Base-by-base conservation (phyloP, 2,329 filamentous ascomycete genomes). In the Alternaria arbusti region DNA sequence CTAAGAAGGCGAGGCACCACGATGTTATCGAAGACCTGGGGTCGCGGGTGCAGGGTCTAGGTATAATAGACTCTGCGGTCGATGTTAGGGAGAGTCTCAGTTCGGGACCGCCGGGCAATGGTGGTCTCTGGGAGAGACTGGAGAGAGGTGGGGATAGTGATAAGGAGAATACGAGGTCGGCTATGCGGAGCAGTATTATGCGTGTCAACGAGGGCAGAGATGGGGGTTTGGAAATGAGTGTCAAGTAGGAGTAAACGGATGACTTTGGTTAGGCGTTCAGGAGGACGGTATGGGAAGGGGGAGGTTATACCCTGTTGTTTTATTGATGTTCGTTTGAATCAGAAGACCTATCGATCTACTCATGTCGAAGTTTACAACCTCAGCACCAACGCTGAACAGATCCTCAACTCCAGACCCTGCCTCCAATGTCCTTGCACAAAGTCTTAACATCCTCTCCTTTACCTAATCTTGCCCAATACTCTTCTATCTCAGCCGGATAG, bases 11-110 rank as follows among this genome's bases (percentile, higher is more conserved):
- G 52, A 66, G 15, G 47, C 54, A n/a, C 51, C 64, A 23, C 57
- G 49, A 59, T 28, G 26, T 46, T 4, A 23, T 78, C 2, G 66
- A 70, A 0, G 72, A 75, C 2, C 59, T 78, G 2, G 74, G 73
- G n/a, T 56, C 69, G 4, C 66, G 67, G 8, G 72, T 78, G 0
- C 75, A 73, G 36, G 73, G 76, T 1, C 58, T 79, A 4, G 76
- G 76, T 6, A 78, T 78, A 17, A 67, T 73, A 40, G 76, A 78
- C 26, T 70, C 71, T 4, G 71, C 70, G 11, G 65, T 74, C 22
- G 68, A 73, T 45, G 70, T 75, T 12, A 44, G 60, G 8, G 49
- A 54, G 7, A 26, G 20, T 25, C 9, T 50, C 13, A 22, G 44
- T 15, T 49, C 44, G 15, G 43, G 54, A 4, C 40, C 40, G 10